phyloP scores from a whole-genome alignment of 257 asterid species.

The Striga asiatica region DNA sequence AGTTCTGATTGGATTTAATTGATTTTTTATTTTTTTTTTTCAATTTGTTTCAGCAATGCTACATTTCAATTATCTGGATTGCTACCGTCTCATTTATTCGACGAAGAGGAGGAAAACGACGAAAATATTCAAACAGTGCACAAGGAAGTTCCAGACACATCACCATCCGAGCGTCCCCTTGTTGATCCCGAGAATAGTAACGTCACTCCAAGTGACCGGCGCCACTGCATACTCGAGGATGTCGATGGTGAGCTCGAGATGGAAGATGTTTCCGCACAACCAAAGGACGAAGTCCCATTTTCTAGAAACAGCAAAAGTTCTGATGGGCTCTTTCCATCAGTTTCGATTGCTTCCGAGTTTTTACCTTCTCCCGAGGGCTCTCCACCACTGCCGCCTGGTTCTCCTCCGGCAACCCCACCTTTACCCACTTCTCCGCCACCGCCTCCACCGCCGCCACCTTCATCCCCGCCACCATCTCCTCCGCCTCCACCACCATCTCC shows the following conservation, averaged over 20 bases:
- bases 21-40: constrained; percentile 3
- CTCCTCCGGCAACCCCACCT: constrained; percentile 89
- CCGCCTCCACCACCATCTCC: constrained; percentile 32
- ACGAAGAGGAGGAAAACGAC: constrained; percentile 57
- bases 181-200: constrained; percentile 42
- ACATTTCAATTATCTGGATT: constrained; percentile 56
- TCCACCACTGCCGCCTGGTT: constrained; percentile 74
- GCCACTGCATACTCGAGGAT: constrained; percentile 76
- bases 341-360: constrained; percentile 29
- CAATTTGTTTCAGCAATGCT: constrained; percentile 45
- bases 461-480: constrained; percentile 21
- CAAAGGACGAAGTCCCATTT: constrained; percentile 44
- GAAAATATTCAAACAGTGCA: constrained; percentile 28
- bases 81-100: constrained; percentile 29
- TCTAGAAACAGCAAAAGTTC: constrained; percentile 22
- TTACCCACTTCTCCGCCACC: constrained; percentile 77
- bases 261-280: constrained; percentile 92
- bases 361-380: constrained; percentile 69
- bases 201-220: constrained; percentile 69
- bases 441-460: constrained; percentile 32
- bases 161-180: constrained; percentile 40
- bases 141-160: constrained; percentile 33
- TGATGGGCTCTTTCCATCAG: constrained; percentile 23
- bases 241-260: constrained; percentile 98
- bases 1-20: constrained; percentile 12